Evolutionary conservation across 179 eudicot species (phyloP).

Genomic region (Silene noctiflora): DNA sequence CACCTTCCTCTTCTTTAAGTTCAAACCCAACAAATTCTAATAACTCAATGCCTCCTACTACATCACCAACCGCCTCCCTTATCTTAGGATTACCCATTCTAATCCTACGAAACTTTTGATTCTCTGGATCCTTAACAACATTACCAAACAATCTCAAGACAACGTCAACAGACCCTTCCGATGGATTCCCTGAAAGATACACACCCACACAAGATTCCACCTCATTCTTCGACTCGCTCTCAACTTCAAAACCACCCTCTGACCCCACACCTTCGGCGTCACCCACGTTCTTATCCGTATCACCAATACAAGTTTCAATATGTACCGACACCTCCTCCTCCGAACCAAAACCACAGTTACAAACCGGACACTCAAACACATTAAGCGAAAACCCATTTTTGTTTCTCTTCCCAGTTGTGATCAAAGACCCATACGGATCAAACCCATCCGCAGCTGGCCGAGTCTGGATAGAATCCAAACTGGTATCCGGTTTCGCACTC

Average conservation of each 20-base stretch:
- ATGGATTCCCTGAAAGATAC: slow-evolving; percentile 73
- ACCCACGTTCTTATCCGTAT: slow-evolving; percentile 10
- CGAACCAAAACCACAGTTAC: slow-evolving; percentile 61
- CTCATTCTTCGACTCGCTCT: slow-evolving; percentile 24
- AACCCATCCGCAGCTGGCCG: slow-evolving; percentile 45
- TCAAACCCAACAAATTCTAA: slow-evolving; percentile 75
- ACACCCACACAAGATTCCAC: slow-evolving; percentile 53
- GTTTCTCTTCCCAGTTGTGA: slow-evolving; percentile 73
- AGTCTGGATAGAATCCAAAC: slow-evolving; percentile 14
- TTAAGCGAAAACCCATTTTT: slow-evolving; percentile 59
- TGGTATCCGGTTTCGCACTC: slow-evolving; percentile 11
- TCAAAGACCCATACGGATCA: slow-evolving; percentile 68
- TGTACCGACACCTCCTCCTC: slow-evolving; percentile 81
- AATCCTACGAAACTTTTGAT: slow-evolving; percentile 74
- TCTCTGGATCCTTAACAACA: slow-evolving; percentile 70
- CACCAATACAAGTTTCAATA: slow-evolving; percentile 63
- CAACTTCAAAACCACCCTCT: slow-evolving; percentile 17
- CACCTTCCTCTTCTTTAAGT: slow-evolving; percentile 74
- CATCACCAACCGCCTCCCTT: slow-evolving; percentile 79
- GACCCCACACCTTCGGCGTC: slow-evolving; percentile 26
- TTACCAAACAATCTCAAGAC: slow-evolving; percentile 62
- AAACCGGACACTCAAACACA: slow-evolving; percentile 88
- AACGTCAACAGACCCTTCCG: slow-evolving; percentile 57
- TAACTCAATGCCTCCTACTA: slow-evolving; percentile 71
- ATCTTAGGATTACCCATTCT: slow-evolving; percentile 91